Percentiles rank a stretch among this genome's conserved stretches.
Evolutionary conservation across 257 asterid genomes (phyloP).

Genomic region (Cinchona pubescens): DNA sequence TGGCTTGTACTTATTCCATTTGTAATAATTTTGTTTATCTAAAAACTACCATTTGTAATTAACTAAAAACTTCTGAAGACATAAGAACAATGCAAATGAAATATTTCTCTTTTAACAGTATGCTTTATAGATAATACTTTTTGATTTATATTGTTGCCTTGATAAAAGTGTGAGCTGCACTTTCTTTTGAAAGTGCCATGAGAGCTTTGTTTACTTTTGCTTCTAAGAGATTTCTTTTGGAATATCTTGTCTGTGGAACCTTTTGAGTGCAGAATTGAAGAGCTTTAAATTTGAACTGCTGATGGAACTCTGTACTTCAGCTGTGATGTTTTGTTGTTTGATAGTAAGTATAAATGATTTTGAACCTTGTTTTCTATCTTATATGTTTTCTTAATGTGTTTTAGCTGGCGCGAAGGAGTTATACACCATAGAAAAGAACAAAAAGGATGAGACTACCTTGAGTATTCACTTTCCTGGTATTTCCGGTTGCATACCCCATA

Average conservation of each 20-base stretch:
- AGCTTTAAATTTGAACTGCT: background rate
- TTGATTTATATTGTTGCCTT: background rate
- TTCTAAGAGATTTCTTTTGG: background rate
- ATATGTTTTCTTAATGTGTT: conserved; percentile 11
- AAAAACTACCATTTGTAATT: background rate
- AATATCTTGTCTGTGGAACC: background rate
- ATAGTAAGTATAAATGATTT: background rate
- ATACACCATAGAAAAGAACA: conserved; percentile 64
- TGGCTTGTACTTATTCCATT: background rate
- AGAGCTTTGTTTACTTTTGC: background rate
- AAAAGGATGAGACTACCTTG: conserved; percentile 57
- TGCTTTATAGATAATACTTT: background rate
- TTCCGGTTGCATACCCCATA: conserved; percentile 11
- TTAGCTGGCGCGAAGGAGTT: conserved; percentile 95
- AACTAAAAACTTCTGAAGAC: background rate
- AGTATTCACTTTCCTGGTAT: conserved; percentile 83
- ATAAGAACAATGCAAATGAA: background rate
- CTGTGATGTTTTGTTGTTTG: background rate
- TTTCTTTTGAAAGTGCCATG: background rate
- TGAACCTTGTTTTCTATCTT: conserved; percentile 2
- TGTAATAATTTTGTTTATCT: background rate
- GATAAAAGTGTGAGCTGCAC: background rate
- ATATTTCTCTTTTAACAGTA: background rate
- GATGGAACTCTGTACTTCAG: background rate
- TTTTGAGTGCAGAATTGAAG: background rate